phyloP scores from a whole-genome alignment of 345 rosid genomes.

The Ceriops zippeliana region DNA sequence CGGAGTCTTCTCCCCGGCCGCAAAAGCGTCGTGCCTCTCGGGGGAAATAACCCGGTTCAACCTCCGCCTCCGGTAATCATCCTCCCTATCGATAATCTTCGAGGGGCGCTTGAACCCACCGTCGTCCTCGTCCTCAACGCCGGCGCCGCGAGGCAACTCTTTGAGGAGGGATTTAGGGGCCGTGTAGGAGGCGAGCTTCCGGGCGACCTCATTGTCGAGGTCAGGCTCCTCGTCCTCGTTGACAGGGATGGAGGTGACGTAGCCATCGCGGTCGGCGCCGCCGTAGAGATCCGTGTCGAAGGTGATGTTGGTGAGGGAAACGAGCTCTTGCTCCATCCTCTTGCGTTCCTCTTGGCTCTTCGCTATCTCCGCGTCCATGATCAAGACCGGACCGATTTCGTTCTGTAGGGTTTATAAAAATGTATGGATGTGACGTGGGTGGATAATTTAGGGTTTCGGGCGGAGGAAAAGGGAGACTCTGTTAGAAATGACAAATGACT shows the following conservation, averaged over 20 bases:
- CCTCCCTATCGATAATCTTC: slow-evolving; percentile 82
- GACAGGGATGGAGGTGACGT: slow-evolving; percentile 69
- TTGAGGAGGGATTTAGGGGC: slow-evolving; percentile 83
- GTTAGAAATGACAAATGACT: too few relatives aligned
- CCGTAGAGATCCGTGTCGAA: slow-evolving; percentile 85
- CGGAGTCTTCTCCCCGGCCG: slow-evolving; percentile 91
- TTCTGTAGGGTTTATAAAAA: too few relatives aligned
- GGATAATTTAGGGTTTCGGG: too few relatives aligned
- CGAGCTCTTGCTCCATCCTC: slow-evolving; percentile 71
- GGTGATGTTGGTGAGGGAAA: slow-evolving; percentile 68
- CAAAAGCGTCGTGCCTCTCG: slow-evolving; percentile 85
- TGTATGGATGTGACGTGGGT: too few relatives aligned
- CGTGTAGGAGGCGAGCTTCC: slow-evolving; percentile 78
- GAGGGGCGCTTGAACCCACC: slow-evolving; percentile 61
- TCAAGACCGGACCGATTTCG: not conserved
- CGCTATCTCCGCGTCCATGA: slow-evolving; percentile 71
- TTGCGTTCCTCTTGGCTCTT: slow-evolving; percentile 80
- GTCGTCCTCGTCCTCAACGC: slow-evolving; percentile 53
- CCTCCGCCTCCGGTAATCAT: slow-evolving; percentile 83
- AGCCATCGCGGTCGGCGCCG: slow-evolving; percentile 58
- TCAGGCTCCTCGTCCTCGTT: slow-evolving; percentile 88
- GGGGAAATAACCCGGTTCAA: slow-evolving; percentile 84
- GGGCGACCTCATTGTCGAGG: slow-evolving; percentile 63
- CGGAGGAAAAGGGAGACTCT: too few relatives aligned
- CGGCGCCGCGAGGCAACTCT: slow-evolving; percentile 71